Evolutionary conservation across 345 rosid species (phyloP).

Genomic region (Salix udensis): DNA sequence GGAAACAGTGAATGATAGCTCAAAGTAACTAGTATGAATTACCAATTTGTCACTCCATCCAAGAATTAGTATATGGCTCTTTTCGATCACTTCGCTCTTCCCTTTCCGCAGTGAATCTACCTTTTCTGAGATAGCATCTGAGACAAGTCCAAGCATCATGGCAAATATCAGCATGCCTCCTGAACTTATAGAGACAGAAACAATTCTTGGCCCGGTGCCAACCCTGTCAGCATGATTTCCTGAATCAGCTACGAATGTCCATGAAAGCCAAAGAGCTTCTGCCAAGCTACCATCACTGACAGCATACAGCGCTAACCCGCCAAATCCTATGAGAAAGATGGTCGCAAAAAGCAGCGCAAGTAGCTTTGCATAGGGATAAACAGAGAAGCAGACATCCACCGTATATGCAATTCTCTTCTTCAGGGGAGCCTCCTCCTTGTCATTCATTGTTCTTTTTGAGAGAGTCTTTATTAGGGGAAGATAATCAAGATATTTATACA

Average conservation of each 20-base stretch:
- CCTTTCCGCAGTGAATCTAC: conserved; percentile 90
- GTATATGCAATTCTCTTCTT: conserved; percentile 86
- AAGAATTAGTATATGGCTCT: conserved; percentile 73
- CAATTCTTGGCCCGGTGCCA: conserved; percentile 76
- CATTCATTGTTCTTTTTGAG: conserved; percentile 39
- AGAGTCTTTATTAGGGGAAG: conserved; percentile 56
- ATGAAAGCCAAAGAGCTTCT: conserved; percentile 88
- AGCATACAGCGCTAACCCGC: conserved; percentile 78
- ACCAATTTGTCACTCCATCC: conserved; percentile 99
- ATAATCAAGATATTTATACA: conserved; percentile 68
- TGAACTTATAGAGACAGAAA: conserved; percentile 82
- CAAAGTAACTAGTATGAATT: conserved; percentile 11
- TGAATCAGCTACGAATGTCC: conserved; percentile 92
- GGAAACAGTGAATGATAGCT: not conserved
- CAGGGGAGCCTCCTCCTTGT: conserved; percentile 70
- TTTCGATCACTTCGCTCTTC: conserved; percentile 91
- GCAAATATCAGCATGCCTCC: conserved; percentile 95
- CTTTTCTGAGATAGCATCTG: conserved; percentile 90
- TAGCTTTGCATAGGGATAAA: conserved; percentile 85
- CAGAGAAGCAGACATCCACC: conserved; percentile 85
- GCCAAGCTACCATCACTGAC: conserved; percentile 75
- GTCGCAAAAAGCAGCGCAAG: conserved; percentile 88
- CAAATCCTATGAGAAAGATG: conserved; percentile 68
- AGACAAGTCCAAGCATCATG: conserved; percentile 93
- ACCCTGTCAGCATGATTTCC: conserved; percentile 84